These are phyloP conservation scores for Zymoseptoria brevis DNA, from an alignment of 2,329 filamentous ascomycete species.

Conservation along the genomic window DNA sequence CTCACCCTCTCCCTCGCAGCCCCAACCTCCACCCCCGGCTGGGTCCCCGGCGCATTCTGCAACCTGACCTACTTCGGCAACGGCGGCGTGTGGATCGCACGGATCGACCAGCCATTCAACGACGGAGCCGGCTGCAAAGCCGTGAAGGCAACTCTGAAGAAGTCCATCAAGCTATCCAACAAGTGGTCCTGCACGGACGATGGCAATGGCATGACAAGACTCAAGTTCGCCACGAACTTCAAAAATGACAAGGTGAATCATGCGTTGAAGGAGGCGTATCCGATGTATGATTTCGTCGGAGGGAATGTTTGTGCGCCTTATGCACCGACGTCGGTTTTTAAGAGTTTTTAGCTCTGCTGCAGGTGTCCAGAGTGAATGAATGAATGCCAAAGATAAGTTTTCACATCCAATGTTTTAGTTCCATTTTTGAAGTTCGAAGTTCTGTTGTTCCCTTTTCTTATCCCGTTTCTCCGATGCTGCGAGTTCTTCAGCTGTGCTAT, in stretches of 20 bases:
- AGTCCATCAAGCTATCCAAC: background rate
- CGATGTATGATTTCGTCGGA: constrained; percentile 3
- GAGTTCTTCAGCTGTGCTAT: too few relatives aligned
- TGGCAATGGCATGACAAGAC: background rate
- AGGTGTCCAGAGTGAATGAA: too few relatives aligned
- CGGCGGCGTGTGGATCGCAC: constrained; percentile 1
- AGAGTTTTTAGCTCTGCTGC: too few relatives aligned
- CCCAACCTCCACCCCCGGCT: constrained; percentile 1
- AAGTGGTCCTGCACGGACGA: constrained; percentile 3
- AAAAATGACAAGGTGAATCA: constrained; percentile 3
- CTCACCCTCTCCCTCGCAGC: constrained; percentile 2
- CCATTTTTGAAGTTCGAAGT: too few relatives aligned
- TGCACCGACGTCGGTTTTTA: background rate
- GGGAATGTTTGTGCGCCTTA: constrained; percentile 3
- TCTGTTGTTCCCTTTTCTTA: too few relatives aligned
- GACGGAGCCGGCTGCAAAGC: constrained; percentile 1
- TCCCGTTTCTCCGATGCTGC: too few relatives aligned
- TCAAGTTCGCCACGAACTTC: background rate
- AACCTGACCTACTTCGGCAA: background rate
- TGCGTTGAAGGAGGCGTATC: constrained; percentile 1
- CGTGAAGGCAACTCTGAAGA: background rate
- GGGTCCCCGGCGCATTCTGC: background rate
- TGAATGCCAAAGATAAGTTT: too few relatives aligned
- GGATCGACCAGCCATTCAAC: constrained; percentile 2
- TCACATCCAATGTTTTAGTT: too few relatives aligned